Conservation (phyloP, 2,329 filamentous ascomycete genomes). For the Calonectria pseudoturangicola region DNA sequence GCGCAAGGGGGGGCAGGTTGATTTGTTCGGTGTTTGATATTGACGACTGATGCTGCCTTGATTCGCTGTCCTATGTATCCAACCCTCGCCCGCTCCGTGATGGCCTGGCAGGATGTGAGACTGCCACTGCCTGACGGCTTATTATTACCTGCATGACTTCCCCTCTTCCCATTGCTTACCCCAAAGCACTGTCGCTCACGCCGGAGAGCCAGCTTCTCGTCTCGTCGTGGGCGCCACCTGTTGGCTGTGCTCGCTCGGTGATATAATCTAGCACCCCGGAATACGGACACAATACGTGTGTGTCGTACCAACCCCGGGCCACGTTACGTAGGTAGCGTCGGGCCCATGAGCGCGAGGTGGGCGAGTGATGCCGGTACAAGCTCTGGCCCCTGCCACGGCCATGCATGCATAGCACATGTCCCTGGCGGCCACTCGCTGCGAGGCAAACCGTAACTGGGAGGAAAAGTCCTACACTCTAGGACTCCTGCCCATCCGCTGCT, state of each 20-base stretch:
- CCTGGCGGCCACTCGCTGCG: conserved; percentile 29
- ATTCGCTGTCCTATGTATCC: conserved; percentile 27
- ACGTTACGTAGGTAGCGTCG: conserved; percentile 38
- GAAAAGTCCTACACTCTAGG: conserved; percentile 42
- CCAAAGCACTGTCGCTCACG: conserved; percentile 16
- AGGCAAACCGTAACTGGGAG: neutral
- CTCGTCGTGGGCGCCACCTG: conserved; percentile 9
- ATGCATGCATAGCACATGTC: conserved; percentile 52
- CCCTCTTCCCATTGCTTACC: conserved; percentile 25
- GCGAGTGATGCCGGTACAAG: conserved; percentile 51
- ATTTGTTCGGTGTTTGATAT: conserved; percentile 51
- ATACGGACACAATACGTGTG: conserved; percentile 27
- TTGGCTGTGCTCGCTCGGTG: conserved; percentile 32
- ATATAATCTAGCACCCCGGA: conserved; percentile 30
- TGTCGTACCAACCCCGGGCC: conserved; percentile 38
- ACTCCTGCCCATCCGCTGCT: conserved; percentile 20
- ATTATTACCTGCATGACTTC: conserved; percentile 24
- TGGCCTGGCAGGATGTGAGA: conserved; percentile 30
- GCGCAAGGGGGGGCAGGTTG: conserved; percentile 31
- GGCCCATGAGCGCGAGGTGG: conserved; percentile 31
- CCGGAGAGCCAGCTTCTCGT: conserved; percentile 1
- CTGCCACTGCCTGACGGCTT: conserved; percentile 29
- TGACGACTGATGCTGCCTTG: conserved; percentile 42
- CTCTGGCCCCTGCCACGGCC: conserved; percentile 44
- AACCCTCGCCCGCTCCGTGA: conserved; percentile 30